Conservation (phyloP, 2,329 filamentous ascomycete genomes). For the Dothideomycetes sp. region DNA sequence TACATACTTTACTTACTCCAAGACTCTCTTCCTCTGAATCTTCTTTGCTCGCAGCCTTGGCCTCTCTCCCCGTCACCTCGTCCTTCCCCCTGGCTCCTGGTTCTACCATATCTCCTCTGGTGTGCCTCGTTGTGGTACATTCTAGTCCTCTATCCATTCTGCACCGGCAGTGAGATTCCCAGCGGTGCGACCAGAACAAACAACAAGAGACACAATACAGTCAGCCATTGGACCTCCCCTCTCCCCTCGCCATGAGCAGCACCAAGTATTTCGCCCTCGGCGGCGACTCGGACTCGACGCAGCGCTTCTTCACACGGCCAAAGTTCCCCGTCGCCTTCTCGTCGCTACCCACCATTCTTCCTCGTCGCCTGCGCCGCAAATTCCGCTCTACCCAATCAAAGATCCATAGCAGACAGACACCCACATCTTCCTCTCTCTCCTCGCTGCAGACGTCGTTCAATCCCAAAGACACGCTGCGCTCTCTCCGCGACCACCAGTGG, state of each 20-base stretch:
- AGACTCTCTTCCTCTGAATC: too few species aligned
- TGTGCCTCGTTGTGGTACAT: too few species aligned
- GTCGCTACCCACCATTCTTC: slow-evolving; percentile 45
- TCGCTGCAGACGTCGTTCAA: slow-evolving; percentile 74
- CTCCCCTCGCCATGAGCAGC: slow-evolving; percentile 2
- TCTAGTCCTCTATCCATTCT: too few species aligned
- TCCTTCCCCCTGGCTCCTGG: too few species aligned
- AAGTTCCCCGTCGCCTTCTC: slow-evolving; percentile 40
- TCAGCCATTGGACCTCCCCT: too few species aligned
- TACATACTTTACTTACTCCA: too few species aligned
- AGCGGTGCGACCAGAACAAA: too few species aligned
- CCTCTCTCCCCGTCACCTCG: too few species aligned
- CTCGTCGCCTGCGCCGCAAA: slow-evolving; percentile 57
- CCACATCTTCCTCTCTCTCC: slow-evolving; percentile 64
- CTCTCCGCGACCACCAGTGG: slow-evolving; percentile 71
- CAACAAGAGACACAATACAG: too few species aligned
- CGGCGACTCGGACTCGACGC: slow-evolving; percentile 23
- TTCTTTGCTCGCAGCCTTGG: too few species aligned
- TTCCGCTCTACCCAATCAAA: slow-evolving; percentile 53
- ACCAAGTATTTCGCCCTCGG: slow-evolving; percentile 15
- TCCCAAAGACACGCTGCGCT: slow-evolving; percentile 64
- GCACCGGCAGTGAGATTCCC: too few species aligned
- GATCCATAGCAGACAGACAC: slow-evolving; percentile 56
- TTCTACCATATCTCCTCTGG: too few species aligned
- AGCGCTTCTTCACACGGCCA: slow-evolving; percentile 33